Percentiles rank a stretch among this genome's conserved stretches.
These are phyloP conservation scores for Pseudocercospora macadamiae DNA, from an alignment of 2,329 filamentous ascomycete species.

Conservation along the genomic window DNA sequence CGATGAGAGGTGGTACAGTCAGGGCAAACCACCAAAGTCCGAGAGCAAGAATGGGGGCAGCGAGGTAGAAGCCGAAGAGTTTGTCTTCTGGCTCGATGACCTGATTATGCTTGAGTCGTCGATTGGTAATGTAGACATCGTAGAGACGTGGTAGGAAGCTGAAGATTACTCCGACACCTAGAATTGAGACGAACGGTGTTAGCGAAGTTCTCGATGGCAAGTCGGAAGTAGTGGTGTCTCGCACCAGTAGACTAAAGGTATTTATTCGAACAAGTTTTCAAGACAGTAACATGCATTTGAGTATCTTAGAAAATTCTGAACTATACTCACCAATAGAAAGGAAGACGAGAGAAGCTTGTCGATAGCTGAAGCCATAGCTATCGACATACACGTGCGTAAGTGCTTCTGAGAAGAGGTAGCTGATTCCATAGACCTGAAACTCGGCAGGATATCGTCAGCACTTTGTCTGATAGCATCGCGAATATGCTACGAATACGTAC, in stretches of 20 bases:
- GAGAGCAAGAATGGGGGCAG: constrained; percentile 47
- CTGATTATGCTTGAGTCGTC: constrained; percentile 27
- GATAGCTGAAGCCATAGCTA: constrained; percentile 36
- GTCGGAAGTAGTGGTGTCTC: no score
- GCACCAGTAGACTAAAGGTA: no score
- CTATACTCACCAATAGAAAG: constrained; percentile 58
- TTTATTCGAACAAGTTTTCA: no score
- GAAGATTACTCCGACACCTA: constrained; percentile 51
- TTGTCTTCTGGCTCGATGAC: constrained; percentile 51
- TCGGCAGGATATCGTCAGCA: background rate
- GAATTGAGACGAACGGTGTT: background rate
- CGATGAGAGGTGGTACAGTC: constrained; percentile 49
- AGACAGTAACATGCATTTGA: no score
- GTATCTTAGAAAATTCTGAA: no score
- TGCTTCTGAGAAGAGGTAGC: constrained; percentile 53
- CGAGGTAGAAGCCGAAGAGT: constrained; percentile 51
- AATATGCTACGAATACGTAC: constrained; percentile 24
- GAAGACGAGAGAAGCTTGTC: constrained; percentile 56
- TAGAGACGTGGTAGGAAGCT: constrained; percentile 49
- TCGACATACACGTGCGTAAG: constrained; percentile 44
- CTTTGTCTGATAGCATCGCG: background rate
- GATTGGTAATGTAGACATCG: constrained; percentile 43
- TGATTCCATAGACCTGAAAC: constrained; percentile 40
- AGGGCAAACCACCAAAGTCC: constrained; percentile 53
- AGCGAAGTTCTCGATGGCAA: background rate